Conservation (phyloP, 148 eudicot genomes). For the Diospyros kaki region DNA sequence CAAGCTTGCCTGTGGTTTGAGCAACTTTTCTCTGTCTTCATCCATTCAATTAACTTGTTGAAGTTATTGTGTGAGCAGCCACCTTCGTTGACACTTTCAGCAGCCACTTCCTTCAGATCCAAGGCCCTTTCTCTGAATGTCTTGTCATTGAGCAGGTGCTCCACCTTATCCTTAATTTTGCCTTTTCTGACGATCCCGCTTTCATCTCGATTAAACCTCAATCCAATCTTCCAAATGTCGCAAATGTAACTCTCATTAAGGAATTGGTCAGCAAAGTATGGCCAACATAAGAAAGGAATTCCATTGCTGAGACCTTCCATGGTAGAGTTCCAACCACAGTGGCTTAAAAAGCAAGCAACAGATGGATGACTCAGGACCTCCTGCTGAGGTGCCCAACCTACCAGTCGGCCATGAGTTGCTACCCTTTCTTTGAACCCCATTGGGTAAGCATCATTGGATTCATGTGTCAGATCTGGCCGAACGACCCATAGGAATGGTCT, state of each 20-base stretch:
- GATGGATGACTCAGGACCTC: neutral
- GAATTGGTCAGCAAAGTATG: slow-evolving; percentile 11
- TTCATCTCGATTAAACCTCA: slow-evolving; percentile 19
- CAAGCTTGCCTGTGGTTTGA: too few species aligned
- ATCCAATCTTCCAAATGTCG: slow-evolving; percentile 31
- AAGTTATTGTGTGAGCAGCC: slow-evolving; percentile 4
- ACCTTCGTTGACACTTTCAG: neutral
- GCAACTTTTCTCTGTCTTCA: neutral
- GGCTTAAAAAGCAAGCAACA: neutral
- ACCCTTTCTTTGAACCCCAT: slow-evolving; percentile 10
- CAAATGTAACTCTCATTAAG: slow-evolving; percentile 15
- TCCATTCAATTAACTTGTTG: neutral
- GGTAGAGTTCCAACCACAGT: slow-evolving; percentile 11
- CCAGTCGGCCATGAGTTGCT: neutral
- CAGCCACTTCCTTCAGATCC: slow-evolving; percentile 4
- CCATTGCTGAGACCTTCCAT: slow-evolving; percentile 9
- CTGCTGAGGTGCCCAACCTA: slow-evolving; percentile 12
- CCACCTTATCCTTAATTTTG: slow-evolving; percentile 22
- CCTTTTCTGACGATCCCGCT: slow-evolving; percentile 17
- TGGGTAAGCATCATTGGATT: neutral
- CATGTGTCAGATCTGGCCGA: slow-evolving; percentile 5
- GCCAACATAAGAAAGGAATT: slow-evolving; percentile 9
- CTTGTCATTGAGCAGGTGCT: slow-evolving; percentile 9
- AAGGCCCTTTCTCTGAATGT: slow-evolving; percentile 5
- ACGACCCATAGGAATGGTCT: slow-evolving; percentile 19